Evolutionary conservation across 257 asterid species (phyloP), one percentile per base, ranked within the genome.

Genomic region (Dorcoceras hygrometricum): DNA sequence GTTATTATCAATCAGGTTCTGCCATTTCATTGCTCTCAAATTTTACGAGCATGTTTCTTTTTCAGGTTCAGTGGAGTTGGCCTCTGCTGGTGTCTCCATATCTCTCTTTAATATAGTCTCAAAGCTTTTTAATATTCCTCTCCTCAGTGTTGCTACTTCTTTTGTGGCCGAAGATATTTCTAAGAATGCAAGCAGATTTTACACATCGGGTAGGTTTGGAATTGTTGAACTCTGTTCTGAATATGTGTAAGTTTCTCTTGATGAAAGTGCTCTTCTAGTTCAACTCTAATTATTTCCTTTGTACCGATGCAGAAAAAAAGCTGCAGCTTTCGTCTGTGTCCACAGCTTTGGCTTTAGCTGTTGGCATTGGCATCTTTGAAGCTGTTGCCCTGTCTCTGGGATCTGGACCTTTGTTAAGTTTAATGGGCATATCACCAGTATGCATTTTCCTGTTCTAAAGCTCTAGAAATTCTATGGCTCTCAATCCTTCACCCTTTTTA

Each of bases 91-190:
- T 74, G 91, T 87, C 70, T 92, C 98, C 75, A 80, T 87, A 58
- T 81, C 97, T 71, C 82, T 92, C 68, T 92, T 87, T 73, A 92
- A 92, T 84, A 83, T 79, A 46, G 80, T 92, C 62, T 87, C 98
- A 4, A 92, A 92, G 82, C 89, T 92, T 25, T 89, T 92, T 57
- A 92, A 92, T 73, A 77, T 92, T 65, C 98, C 98, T 60, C 96
- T 92, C 76, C 93, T 92, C 36, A 89, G 97, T 50, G 90, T 92
- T 57, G 86, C 98, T 59, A 89, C 98, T 71, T 89, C 98, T 59
- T 89, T 92, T 77, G 98, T 92, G 81, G 98, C 97, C 63, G 97
- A 92, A 78, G 98, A 92, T 51, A 75, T 92, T 69, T 81, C 97
- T 50, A 92, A 87, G 84, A 89, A 83, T 69, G 81, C 77, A 27